Conservation (phyloP, 208 protist genomes). For the Trypanosoma brucei region DNA sequence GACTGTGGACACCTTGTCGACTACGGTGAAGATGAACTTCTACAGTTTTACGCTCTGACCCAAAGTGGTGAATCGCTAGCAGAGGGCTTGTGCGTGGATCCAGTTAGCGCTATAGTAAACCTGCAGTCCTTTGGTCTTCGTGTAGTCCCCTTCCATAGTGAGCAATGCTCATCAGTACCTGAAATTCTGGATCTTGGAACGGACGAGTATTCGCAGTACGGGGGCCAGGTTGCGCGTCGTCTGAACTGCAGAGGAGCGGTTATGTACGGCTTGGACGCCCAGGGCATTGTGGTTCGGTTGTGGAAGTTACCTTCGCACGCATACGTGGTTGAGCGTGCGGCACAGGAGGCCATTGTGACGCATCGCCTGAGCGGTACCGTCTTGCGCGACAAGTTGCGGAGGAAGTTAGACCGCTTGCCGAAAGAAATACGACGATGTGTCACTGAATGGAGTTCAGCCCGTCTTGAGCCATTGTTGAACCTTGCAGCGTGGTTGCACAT, state of each 20-base stretch:
- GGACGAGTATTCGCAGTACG: constrained; percentile 33
- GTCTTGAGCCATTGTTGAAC: constrained; percentile 41
- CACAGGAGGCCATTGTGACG: constrained; percentile 72
- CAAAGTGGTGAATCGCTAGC: constrained; percentile 24
- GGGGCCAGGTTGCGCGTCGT: constrained; percentile 29
- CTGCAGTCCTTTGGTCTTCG: constrained; percentile 45
- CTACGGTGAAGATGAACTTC: constrained; percentile 25
- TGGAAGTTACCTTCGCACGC: constrained; percentile 65
- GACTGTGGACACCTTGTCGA: constrained; percentile 59
- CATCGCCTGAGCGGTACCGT: constrained; percentile 43
- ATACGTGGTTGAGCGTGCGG: constrained; percentile 54
- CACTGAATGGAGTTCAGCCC: constrained; percentile 51
- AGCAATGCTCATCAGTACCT: constrained; percentile 1
- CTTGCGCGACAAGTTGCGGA: constrained; percentile 41
- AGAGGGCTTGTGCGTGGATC: constrained; percentile 51
- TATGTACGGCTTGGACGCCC: constrained; percentile 53
- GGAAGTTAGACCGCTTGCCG: constrained; percentile 50
- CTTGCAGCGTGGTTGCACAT: constrained; percentile 68
- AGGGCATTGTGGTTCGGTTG: constrained; percentile 54
- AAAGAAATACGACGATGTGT: constrained; percentile 35
- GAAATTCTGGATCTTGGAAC: constrained; percentile 27
- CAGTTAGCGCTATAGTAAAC: constrained; percentile 26
- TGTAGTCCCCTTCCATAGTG: constrained; percentile 7
- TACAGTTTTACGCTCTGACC: constrained; percentile 75
- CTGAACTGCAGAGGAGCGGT: constrained; percentile 61